Evolutionary conservation across 345 rosid species (phyloP).

Genomic region (Combretum micranthum): DNA sequence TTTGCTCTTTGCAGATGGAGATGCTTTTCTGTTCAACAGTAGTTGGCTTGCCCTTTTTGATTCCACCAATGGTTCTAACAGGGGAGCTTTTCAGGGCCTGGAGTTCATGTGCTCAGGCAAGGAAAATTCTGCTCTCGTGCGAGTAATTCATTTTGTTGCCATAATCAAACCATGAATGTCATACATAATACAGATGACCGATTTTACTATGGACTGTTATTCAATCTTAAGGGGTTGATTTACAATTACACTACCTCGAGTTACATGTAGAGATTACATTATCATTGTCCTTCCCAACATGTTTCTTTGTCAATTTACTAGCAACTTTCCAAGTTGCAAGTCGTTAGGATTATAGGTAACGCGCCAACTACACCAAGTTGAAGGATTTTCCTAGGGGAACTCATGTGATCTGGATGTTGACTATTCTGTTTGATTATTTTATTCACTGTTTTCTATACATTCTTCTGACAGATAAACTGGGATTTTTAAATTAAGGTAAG

Average conservation of each 20-base stretch:
- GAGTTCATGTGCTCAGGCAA: slow-evolving; percentile 89
- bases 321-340: too few species aligned
- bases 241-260: too few species aligned
- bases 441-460: too few species aligned
- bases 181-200: too few species aligned
- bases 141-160: too few species aligned
- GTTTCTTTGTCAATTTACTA: too few species aligned
- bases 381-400: slow-evolving; percentile 4
- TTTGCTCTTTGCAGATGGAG: slow-evolving; percentile 54
- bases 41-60: slow-evolving; percentile 83
- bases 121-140: not conserved
- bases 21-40: slow-evolving; percentile 92
- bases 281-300: too few species aligned
- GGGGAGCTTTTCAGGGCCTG: slow-evolving; percentile 92
- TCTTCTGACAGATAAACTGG: not conserved
- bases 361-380: not conserved
- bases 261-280: too few species aligned
- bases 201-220: too few species aligned
- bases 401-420: slow-evolving; percentile 9
- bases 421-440: not conserved
- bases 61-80: slow-evolving; percentile 93
- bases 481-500: slow-evolving; percentile 8
- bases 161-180: too few species aligned
- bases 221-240: too few species aligned
- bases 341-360: too few species aligned